Evolutionary conservation across 306 rosid species (phyloP), one percentile per base, ranked within the genome.

Genomic region (Cucurbita moschata): DNA sequence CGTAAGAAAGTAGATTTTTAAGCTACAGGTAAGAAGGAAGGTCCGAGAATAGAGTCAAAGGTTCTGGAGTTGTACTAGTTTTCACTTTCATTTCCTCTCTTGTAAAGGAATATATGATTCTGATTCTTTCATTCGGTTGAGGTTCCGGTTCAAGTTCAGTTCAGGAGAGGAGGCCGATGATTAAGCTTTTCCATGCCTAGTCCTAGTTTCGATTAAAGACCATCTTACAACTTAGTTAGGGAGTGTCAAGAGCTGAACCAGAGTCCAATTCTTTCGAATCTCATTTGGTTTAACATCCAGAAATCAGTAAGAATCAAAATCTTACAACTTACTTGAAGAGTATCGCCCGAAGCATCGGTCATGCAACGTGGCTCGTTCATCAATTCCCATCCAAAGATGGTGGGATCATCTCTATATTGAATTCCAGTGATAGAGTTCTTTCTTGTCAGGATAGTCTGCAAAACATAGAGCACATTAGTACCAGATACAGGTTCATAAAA

Each of bases 361-460:
- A 85, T 81, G 88, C 99, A 91, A 68, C 99, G 97, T 15, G 99
- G 99, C 78, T 94, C 99, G 21, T 94, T 94, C 52, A 94, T 94
- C 86, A 94, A 86, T 84, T 94, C 99, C 99, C 99, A 94, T 40
- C 77, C 99, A 55, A 94, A 94, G 78, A 94, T 91, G 82, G 95
- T 85, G 58, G 97, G 97, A 69, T 94, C 99, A 70, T 94, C 80
- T 85, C 97, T 81, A 81, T 94, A 94, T 79, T 89, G 88, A 64
- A 94, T 81, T 75, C 97, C 87, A 30, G 85, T 94, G 76, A 91
- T 70, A 37, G 92, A 81, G 80, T 94, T 94, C 82, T 83, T 94
- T 84, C 99, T 86, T 26, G 95, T 94, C 82, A 94, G 76, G 74
- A 94, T 55, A 75, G 95, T 84, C 99, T 94, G 87, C 74, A 83